A percentile compares a stretch with the other conserved stretches of the same genome.
Conservation (phyloP, 2,329 filamentous ascomycete genomes). For the Aspergillus neoniger region DNA sequence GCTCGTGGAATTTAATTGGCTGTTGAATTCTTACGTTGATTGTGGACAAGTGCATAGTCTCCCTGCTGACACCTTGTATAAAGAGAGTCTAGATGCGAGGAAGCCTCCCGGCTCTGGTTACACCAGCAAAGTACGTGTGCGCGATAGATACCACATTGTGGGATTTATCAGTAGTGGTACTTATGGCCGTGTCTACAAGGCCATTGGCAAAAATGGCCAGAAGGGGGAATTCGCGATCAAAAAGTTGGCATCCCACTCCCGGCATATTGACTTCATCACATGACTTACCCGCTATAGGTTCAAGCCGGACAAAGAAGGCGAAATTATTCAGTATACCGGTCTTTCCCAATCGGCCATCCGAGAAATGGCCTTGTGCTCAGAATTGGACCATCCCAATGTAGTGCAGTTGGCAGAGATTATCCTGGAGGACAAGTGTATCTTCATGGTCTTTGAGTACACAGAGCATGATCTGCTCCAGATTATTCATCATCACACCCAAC, state of each 20-base stretch:
- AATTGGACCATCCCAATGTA: conserved; percentile 84
- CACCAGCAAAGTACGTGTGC: conserved; percentile 77
- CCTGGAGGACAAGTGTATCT: conserved; percentile 97
- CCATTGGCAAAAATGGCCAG: conserved; percentile 71
- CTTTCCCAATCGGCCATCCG: conserved; percentile 96
- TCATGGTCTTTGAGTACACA: conserved; percentile 98
- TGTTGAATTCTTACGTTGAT: neutral
- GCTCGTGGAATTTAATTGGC: conserved; percentile 6
- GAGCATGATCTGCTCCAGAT: conserved; percentile 97
- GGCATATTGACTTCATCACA: neutral
- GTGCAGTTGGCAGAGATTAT: conserved; percentile 94
- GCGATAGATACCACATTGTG: conserved; percentile 92
- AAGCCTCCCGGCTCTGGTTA: conserved; percentile 54
- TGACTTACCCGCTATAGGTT: conserved; percentile 53
- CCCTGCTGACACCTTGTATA: conserved; percentile 27
- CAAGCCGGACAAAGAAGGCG: conserved; percentile 98
- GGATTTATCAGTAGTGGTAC: conserved; percentile 98
- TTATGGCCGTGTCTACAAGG: conserved; percentile 98
- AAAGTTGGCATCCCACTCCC: conserved; percentile 60
- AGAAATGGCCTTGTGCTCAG: conserved; percentile 95
- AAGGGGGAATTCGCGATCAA: conserved; percentile 94
- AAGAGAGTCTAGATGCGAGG: conserved; percentile 42
- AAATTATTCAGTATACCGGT: conserved; percentile 90
- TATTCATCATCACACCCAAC: conserved; percentile 94
- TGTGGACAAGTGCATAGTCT: neutral